A percentile compares a stretch with the other conserved stretches of the same genome.
phyloP scores from a whole-genome alignment of 805 yeast species.

The Blastobotrys mokoenaii region DNA sequence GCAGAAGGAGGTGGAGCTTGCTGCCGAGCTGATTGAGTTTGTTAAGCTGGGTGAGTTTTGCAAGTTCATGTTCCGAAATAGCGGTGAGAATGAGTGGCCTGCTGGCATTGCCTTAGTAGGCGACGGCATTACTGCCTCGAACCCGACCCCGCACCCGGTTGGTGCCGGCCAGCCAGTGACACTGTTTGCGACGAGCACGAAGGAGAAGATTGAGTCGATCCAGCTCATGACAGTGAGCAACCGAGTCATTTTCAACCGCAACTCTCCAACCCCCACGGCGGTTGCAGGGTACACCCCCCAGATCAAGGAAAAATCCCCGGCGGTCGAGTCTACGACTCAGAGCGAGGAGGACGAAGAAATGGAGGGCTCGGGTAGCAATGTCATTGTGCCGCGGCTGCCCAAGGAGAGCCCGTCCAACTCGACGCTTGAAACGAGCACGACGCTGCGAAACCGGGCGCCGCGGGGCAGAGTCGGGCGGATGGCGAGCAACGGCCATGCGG shows the following conservation, averaged over 20 bases:
- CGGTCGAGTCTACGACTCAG: background rate
- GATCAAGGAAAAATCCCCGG: background rate
- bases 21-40: too few relatives aligned
- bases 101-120: background rate
- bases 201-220: background rate
- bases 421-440: too few relatives aligned
- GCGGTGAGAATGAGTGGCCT: conserved; percentile 1
- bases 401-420: conserved; percentile 5
- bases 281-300: background rate
- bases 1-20: background rate
- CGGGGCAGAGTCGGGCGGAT: too few relatives aligned
- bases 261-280: too few relatives aligned
- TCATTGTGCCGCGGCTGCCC: conserved; percentile 8
- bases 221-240: background rate
- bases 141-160: background rate
- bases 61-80: background rate
- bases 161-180: too few relatives aligned
- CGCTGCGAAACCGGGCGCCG: too few relatives aligned
- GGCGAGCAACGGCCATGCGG: too few relatives aligned
- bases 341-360: too few relatives aligned
- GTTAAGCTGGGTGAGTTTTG: background rate
- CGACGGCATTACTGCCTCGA: background rate
- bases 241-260: too few relatives aligned
- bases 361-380: background rate
- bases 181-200: background rate